Base-by-base conservation (phyloP, 2,329 filamentous ascomycete genomes). In the Bipolaris victoriae region DNA sequence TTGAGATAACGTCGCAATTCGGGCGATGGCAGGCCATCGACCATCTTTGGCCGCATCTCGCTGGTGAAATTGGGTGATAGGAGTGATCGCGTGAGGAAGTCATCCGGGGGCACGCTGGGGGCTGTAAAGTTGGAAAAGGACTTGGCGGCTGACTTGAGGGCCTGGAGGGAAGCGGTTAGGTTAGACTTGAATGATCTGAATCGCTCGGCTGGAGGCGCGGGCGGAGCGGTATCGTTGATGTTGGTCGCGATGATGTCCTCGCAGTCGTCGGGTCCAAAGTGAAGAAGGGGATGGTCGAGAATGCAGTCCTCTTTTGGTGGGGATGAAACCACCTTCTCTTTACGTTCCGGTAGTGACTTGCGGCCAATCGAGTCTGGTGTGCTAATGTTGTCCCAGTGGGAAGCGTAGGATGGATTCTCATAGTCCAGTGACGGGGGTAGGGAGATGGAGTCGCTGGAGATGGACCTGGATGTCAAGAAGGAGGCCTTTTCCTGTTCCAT, bases 1-100 rank as follows among this genome's bases (percentile, higher is more conserved):
- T 88, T 88, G 18, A 88, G 76, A 63, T 88, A 88, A 35, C 85
- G 81, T 40, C 86, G 80, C 26, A 88, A 76, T 16, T 83, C 85
- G 6, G 83, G 79, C 5, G 84, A 83, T 0, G 85, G 84, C 1
- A 83, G 77, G 20, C 81, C 82, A 55, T 80, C 75, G 61, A 83
- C 79, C 1, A 81, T 80, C 41, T 80, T 81, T 13, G 86, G 86
- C 15, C 86, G 81, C 68, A 86, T 82, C 69, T 88, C 86, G 62
- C 85, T 83, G 26, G 84, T 85, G 66, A 86, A 81, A 37, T 80
- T 80, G 7, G 84, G 85, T 47, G 83, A 82, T 37, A 88, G 78
- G 26, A 87, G 80, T 36, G 86, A 86, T 43, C 83, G 82, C 45
- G 84, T 86, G 39, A 88, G 80, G 55, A 86, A 83, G 60, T 87